Percentiles rank a stretch among this genome's conserved stretches.
Conservation (phyloP, 805 yeast genomes). For the Starmerella apis region DNA sequence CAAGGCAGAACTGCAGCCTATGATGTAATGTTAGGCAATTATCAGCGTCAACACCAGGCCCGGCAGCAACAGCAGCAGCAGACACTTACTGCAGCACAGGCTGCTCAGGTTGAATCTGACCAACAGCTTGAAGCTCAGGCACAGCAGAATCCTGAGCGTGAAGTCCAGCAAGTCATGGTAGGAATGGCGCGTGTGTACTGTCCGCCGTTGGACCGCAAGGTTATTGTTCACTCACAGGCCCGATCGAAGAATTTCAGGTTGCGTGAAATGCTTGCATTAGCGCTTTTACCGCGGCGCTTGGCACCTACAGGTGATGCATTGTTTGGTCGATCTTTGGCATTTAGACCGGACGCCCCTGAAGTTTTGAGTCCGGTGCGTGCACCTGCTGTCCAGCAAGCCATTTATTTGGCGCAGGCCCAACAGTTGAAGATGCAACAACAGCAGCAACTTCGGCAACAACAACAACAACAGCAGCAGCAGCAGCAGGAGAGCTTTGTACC, state of each 20-base stretch:
- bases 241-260: conserved; percentile 69
- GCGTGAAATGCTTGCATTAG: conserved; percentile 90
- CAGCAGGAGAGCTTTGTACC: no score
- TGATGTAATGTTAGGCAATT: conserved; percentile 75
- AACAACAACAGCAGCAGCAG: conserved; percentile 14
- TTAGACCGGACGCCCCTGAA: conserved; percentile 60
- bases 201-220: conserved; percentile 65
- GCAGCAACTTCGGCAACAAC: conserved; percentile 18
- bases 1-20: conserved; percentile 88
- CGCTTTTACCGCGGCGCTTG: conserved; percentile 43
- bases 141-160: conserved; percentile 37
- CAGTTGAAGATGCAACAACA: conserved; percentile 15
- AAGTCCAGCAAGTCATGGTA: conserved; percentile 79
- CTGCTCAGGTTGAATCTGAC: conserved; percentile 17
- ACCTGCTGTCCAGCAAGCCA: conserved; percentile 29
- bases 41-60: conserved; percentile 87
- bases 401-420: conserved; percentile 22
- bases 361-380: conserved; percentile 35
- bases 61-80: conserved; percentile 34
- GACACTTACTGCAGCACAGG: conserved; percentile 18
- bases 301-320: conserved; percentile 42
- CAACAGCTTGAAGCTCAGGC: conserved; percentile 22
- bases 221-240: conserved; percentile 56
- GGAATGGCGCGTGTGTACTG: conserved; percentile 54
- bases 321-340: conserved; percentile 67